A percentile compares a stretch with the other conserved stretches of the same genome.
Evolutionary conservation across 2,329 filamentous ascomycete genomes (phyloP).

Genomic region (Juglanconis sp.): DNA sequence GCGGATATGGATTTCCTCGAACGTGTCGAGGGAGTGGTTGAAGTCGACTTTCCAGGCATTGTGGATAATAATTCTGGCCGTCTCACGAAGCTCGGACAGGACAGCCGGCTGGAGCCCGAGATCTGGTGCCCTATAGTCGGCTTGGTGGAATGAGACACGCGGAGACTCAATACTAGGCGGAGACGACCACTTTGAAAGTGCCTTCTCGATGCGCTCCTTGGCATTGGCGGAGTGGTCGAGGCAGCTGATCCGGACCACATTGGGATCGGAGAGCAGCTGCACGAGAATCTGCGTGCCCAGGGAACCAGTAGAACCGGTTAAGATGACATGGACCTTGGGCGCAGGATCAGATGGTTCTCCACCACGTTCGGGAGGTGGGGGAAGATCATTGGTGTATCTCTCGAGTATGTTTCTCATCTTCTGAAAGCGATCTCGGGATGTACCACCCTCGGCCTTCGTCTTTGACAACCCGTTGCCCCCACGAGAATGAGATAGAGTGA

Average conservation of each 20-base stretch:
- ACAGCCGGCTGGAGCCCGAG: background rate
- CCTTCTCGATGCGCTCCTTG: constrained; percentile 3
- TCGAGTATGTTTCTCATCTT: background rate
- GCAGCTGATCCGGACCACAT: constrained; percentile 27
- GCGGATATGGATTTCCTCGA: constrained; percentile 19
- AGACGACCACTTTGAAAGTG: constrained; percentile 5
- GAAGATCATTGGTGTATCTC: background rate
- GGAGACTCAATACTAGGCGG: background rate
- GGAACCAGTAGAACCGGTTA: constrained; percentile 34
- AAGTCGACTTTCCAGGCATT: constrained; percentile 27
- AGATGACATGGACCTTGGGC: constrained; percentile 21
- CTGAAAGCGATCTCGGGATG: background rate
- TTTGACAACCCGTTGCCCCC: background rate
- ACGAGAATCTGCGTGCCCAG: constrained; percentile 32
- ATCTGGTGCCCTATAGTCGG: constrained; percentile 10
- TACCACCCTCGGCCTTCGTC: no score
- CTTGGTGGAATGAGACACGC: constrained; percentile 6
- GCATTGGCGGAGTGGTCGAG: constrained; percentile 19
- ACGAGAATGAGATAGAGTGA: background rate
- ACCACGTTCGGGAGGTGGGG: background rate
- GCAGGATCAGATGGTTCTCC: constrained; percentile 6
- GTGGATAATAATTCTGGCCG: constrained; percentile 17
- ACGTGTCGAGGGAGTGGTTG: constrained; percentile 21
- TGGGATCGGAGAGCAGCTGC: constrained; percentile 23
- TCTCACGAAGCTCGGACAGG: background rate